These are phyloP conservation scores for Saraca asoca DNA, from an alignment of 331 rosid species.

Conservation along the genomic window DNA sequence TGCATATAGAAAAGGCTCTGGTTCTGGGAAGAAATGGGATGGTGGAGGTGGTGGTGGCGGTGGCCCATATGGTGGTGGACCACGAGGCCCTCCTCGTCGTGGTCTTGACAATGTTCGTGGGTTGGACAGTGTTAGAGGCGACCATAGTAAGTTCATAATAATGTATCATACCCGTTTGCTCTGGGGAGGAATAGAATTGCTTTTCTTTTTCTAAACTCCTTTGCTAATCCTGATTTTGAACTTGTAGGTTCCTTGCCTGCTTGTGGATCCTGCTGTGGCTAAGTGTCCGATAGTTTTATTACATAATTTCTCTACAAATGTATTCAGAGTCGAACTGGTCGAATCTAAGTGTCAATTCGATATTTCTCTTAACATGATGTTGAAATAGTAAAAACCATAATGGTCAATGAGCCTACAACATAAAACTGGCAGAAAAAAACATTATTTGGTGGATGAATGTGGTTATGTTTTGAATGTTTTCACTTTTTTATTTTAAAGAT, in stretches of 20 bases:
- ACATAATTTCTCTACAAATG: background rate
- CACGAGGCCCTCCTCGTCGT: conserved; percentile 82
- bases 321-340: background rate
- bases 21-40: conserved; percentile 79
- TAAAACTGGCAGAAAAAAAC: too few species aligned
- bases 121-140: conserved; percentile 60
- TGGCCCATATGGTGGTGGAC: conserved; percentile 86
- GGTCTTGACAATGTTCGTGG: conserved; percentile 95
- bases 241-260: conserved; percentile 57
- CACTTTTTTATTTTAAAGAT: too few species aligned
- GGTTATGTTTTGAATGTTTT: too few species aligned
- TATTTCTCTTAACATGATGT: too few species aligned
- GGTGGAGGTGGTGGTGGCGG: conserved; percentile 89
- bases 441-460: too few species aligned
- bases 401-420: too few species aligned
- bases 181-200: background rate
- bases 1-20: conserved; percentile 77
- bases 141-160: conserved; percentile 71
- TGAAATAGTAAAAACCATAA: too few species aligned
- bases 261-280: conserved; percentile 71
- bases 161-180: background rate
- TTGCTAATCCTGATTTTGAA: background rate
- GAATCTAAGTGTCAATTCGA: too few species aligned
- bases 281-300: background rate
- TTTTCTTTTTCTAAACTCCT: conserved; percentile 1